phyloP scores from a whole-genome alignment of 192 early-diverging fungal genomes.

The Backusella tuberculispora region DNA sequence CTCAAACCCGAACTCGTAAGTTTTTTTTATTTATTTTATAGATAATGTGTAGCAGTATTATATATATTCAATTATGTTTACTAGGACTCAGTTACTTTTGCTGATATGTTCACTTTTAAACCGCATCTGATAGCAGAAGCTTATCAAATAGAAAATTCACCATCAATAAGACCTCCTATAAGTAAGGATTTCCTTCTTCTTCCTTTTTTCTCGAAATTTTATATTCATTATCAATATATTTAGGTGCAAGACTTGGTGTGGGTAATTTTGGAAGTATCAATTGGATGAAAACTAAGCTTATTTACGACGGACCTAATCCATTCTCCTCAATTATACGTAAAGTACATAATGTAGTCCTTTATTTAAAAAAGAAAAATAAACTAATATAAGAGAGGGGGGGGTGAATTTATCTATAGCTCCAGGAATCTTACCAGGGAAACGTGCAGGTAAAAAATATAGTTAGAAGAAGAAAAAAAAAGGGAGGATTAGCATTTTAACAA shows the following conservation, averaged over 20 bases:
- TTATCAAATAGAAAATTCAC: not conserved
- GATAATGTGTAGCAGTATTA: not conserved
- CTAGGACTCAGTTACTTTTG: not conserved
- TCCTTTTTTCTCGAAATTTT: not conserved
- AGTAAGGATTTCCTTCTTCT: not conserved
- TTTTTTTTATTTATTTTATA: not conserved
- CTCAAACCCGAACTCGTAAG: slow-evolving; percentile 1
- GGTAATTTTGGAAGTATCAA: slow-evolving; percentile 7
- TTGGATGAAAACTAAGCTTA: slow-evolving; percentile 14
- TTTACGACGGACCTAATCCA: not conserved
- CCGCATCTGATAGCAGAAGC: not conserved
- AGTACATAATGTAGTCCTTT: not conserved
- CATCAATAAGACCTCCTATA: slow-evolving; percentile 9
- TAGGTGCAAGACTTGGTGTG: slow-evolving; percentile 5
- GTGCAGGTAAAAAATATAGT: not conserved
- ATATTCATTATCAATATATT: not conserved
- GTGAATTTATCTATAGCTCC: not conserved
- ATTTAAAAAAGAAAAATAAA: not conserved
- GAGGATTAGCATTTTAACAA: no score
- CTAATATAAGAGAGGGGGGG: not conserved
- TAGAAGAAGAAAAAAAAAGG: not conserved
- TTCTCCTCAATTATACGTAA: not conserved
- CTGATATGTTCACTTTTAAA: not conserved
- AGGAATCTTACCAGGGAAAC: slow-evolving; percentile 2
- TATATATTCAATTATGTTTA: not conserved